A percentile compares a stretch with the other conserved stretches of the same genome.
Evolutionary conservation across 2,329 filamentous ascomycete genomes (phyloP).

Genomic region (Neocatenulostroma microsporum): DNA sequence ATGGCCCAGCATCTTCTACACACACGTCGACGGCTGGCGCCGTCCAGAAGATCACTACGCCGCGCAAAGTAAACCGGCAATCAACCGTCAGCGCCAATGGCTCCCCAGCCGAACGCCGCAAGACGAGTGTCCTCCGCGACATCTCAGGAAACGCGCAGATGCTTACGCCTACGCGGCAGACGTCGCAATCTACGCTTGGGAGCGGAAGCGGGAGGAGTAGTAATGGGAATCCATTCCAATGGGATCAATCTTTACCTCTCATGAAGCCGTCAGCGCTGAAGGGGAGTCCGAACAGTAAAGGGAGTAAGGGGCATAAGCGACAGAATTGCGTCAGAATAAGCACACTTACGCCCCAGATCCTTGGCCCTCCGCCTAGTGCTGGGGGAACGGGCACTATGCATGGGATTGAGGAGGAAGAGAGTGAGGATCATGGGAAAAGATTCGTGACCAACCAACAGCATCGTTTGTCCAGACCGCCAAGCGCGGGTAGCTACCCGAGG

Average conservation of each 20-base stretch:
- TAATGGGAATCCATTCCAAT: slow-evolving; percentile 41
- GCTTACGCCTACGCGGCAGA: slow-evolving; percentile 31
- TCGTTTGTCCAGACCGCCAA: slow-evolving; percentile 12
- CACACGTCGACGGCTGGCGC: slow-evolving; percentile 14
- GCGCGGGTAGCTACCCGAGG: slow-evolving; percentile 27
- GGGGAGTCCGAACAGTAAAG: slow-evolving; percentile 34
- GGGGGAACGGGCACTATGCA: slow-evolving; percentile 26
- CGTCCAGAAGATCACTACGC: slow-evolving; percentile 29
- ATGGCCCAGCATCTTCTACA: slow-evolving; percentile 15
- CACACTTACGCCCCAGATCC: slow-evolving; percentile 34
- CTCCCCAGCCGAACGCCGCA: slow-evolving; percentile 33
- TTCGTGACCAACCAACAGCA: slow-evolving; percentile 1
- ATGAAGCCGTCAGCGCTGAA: slow-evolving; percentile 38
- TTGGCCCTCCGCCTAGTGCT: slow-evolving; percentile 31
- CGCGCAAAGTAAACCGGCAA: slow-evolving; percentile 21
- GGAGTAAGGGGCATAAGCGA: slow-evolving; percentile 36
- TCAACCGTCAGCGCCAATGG: slow-evolving; percentile 32
- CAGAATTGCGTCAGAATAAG: slow-evolving; percentile 42
- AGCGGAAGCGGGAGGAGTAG: slow-evolving; percentile 38
- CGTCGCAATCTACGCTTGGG: slow-evolving; percentile 31
- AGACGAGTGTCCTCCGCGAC: slow-evolving; percentile 24
- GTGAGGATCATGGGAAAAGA: slow-evolving; percentile 15
- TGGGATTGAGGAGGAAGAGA: slow-evolving; percentile 33
- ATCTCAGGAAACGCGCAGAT: slow-evolving; percentile 25
- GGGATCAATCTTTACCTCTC: slow-evolving; percentile 32